These are phyloP conservation scores for Penicillium psychrosexuale DNA, from an alignment of 2,329 filamentous ascomycete species.

Conservation along the genomic window DNA sequence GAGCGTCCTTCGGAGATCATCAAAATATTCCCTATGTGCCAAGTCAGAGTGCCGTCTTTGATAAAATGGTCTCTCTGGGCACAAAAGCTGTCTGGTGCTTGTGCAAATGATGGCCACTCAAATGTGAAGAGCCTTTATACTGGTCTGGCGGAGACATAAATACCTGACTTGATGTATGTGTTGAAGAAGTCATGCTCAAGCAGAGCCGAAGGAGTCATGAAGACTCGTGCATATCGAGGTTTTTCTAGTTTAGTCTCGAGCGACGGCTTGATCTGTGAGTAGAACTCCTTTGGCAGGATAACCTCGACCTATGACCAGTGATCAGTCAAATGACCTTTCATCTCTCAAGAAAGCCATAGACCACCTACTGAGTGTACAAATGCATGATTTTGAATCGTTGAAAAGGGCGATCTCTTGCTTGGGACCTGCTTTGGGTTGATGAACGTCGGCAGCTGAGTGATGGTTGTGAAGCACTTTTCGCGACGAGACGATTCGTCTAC, in stretches of 20 bases:
- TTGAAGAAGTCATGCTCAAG: constrained; percentile 74
- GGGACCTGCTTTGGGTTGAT: constrained; percentile 69
- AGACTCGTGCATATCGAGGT: constrained; percentile 62
- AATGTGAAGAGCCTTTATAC: neutral
- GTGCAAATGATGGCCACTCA: neutral
- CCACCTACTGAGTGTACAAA: constrained; percentile 64
- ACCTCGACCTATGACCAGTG: constrained; percentile 57
- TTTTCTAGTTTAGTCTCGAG: constrained; percentile 45
- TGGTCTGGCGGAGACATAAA: neutral
- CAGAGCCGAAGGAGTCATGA: constrained; percentile 69
- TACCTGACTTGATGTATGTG: constrained; percentile 78
- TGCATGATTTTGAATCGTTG: constrained; percentile 60
- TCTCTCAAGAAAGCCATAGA: neutral
- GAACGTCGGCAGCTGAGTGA: constrained; percentile 63
- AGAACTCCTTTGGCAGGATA: constrained; percentile 65
- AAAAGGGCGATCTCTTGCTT: constrained; percentile 72
- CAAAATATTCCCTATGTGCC: constrained; percentile 63
- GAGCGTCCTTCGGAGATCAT: constrained; percentile 79
- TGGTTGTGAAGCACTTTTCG: constrained; percentile 70
- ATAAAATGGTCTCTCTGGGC: neutral
- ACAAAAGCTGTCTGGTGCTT: neutral
- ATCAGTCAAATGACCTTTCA: neutral
- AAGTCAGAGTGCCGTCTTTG: neutral
- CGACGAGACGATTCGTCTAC: constrained; percentile 36
- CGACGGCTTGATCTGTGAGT: constrained; percentile 53